phyloP scores from a whole-genome alignment of 2,329 filamentous ascomycete genomes.

The Pyrenophora graminea region DNA sequence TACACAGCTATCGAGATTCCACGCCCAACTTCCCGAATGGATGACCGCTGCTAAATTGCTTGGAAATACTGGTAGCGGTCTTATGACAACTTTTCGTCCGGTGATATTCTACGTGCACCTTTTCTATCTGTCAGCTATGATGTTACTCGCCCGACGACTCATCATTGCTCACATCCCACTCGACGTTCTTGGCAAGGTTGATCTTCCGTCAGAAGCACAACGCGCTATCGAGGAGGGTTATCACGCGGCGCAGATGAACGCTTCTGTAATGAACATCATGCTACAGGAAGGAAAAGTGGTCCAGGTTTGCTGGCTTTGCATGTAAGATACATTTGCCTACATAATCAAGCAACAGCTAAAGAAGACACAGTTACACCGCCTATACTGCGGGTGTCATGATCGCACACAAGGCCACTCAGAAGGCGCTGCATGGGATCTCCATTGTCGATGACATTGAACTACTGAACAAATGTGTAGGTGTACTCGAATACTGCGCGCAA shows the following conservation, averaged over 20 bases:
- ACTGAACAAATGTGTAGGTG: slow-evolving; percentile 7
- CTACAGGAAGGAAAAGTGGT: slow-evolving; percentile 17
- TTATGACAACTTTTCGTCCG: slow-evolving; percentile 3
- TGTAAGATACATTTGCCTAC: slow-evolving; percentile 8
- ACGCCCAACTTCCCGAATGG: slow-evolving; percentile 17
- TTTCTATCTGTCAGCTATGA: slow-evolving; percentile 29
- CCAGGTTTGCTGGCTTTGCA: slow-evolving; percentile 29
- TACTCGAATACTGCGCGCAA: slow-evolving; percentile 11
- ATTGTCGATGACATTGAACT: slow-evolving; percentile 9
- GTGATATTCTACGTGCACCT: slow-evolving; percentile 25
- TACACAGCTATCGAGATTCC: slow-evolving; percentile 14
- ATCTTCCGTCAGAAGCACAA: slow-evolving; percentile 6
- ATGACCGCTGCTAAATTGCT: slow-evolving; percentile 16
- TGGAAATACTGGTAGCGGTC: background rate
- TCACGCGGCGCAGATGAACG: slow-evolving; percentile 20
- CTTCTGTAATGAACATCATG: slow-evolving; percentile 20
- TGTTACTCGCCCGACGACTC: slow-evolving; percentile 19
- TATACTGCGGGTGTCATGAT: slow-evolving; percentile 23
- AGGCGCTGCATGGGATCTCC: slow-evolving; percentile 11
- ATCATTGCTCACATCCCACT: slow-evolving; percentile 14
- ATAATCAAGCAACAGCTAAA: background rate
- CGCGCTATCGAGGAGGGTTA: slow-evolving; percentile 21
- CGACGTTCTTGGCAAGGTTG: background rate
- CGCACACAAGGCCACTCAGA: slow-evolving; percentile 18
- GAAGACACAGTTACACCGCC: slow-evolving; percentile 14